Evolutionary conservation across 2,329 filamentous ascomycete genomes (phyloP), one percentile per base, ranked within the genome.

Genomic region (Rhexocercosporidium sp.): DNA sequence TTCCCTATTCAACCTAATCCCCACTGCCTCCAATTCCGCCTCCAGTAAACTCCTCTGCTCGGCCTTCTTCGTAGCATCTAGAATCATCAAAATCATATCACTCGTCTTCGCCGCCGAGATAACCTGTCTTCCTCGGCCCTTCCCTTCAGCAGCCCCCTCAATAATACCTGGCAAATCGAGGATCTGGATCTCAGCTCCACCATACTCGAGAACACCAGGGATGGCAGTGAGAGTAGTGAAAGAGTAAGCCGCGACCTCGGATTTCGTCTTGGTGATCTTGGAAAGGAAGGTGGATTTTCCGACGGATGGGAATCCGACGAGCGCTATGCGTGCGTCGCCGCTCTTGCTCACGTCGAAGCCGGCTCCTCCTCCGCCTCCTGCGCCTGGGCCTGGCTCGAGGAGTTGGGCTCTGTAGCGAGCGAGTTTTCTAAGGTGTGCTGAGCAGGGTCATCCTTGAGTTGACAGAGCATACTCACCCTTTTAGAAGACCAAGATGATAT

Each of bases 241-340:
- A 65, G 95, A 90, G 78, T 99, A 99, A 0, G 96, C 92, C 0
- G 96, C 96, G 31, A 97, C 94, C 79, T 97, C 95, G 60, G 94
- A 97, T 77, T 93, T 94, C 46, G 96, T 99, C 82, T 97, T 98
- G 59, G 96, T 99, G 78, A 99, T 96, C 78, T 98, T 97, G 59
- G 94, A 97, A n/a, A 99, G 80, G 78, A 99, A 98, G 0, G 96
- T 99, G 2, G 96, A 99, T 83, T 99, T 99, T 79, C 96, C 96
- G 61, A 99, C 96, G 0, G 96, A 99, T 0, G 96, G 96, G 75
- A 99, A 99, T n/a, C 96, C 96, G 63, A 99, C 96, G 1, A 99
- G 88, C 1, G 96, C 94, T 81, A 99, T 98, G 76, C 96, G 90
- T 16, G 96, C 96, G 83, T 99, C 96, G 70, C 96, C 96, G 72